Percentiles rank a stretch among this genome's conserved stretches.
Conservation (phyloP, 1,284 basidiomycete genomes). For the Phylloboletellus chloephorus region DNA sequence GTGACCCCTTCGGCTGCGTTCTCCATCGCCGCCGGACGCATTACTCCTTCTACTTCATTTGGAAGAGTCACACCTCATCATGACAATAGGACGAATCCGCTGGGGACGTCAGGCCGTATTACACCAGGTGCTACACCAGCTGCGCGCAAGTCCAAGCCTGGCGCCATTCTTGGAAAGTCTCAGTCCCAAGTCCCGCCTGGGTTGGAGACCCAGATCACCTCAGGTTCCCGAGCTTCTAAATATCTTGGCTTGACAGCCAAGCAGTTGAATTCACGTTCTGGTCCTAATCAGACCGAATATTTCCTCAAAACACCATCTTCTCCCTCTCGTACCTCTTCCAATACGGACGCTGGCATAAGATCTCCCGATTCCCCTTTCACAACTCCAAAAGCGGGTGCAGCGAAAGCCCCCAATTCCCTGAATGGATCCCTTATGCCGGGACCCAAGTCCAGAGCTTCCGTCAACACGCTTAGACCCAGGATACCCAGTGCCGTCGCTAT, state of each 20-base stretch:
- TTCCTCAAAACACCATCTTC: constrained; percentile 23
- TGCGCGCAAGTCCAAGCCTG: constrained; percentile 29
- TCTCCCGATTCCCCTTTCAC: constrained; percentile 49
- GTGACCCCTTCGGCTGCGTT: constrained; percentile 44
- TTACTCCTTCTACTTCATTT: constrained; percentile 39
- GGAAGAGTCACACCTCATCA: constrained; percentile 38
- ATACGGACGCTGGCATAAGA: constrained; percentile 13
- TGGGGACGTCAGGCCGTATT: constrained; percentile 35
- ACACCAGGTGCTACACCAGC: constrained; percentile 37
- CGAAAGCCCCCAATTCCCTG: constrained; percentile 35
- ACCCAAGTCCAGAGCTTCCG: constrained; percentile 42
- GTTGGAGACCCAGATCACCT: constrained; percentile 53
- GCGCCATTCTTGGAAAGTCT: constrained; percentile 19
- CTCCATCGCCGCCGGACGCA: constrained; percentile 39
- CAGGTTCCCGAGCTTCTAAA: constrained; percentile 78
- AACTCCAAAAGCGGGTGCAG: constrained; percentile 53
- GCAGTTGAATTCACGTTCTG: constrained; percentile 55
- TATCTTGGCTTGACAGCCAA: constrained; percentile 80
- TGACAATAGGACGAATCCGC: constrained; percentile 21
- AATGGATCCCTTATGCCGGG: constrained; percentile 38
- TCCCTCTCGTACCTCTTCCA: constrained; percentile 26
- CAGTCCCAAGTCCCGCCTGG: constrained; percentile 31
- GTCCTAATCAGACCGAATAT: constrained; percentile 20
- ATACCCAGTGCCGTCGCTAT: constrained; percentile 71
- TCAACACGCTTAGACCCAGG: constrained; percentile 54